Evolutionary conservation across 768 basidiomycete species (phyloP).

Genomic region (Russula sp.): DNA sequence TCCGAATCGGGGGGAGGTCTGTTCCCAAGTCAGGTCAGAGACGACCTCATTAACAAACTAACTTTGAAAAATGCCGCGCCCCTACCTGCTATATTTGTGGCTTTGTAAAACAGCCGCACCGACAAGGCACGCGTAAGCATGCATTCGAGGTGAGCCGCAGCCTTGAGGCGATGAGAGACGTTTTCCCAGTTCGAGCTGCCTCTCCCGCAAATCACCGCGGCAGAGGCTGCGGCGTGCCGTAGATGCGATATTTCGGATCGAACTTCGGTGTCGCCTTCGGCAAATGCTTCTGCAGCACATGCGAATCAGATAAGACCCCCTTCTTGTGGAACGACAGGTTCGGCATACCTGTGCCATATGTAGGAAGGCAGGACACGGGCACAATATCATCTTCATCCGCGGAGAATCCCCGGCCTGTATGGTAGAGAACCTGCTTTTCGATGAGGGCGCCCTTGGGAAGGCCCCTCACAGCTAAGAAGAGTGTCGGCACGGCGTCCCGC

Average conservation of each 20-base stretch:
- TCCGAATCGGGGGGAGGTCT: slow-evolving; percentile 6
- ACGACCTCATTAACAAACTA: not conserved
- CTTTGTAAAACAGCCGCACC: slow-evolving; percentile 40
- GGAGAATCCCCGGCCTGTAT: slow-evolving; percentile 51
- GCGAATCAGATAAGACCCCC: slow-evolving; percentile 1
- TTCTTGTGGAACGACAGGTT: not conserved
- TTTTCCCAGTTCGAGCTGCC: slow-evolving; percentile 5
- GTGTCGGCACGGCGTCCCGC: slow-evolving; percentile 31
- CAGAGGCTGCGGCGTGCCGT: slow-evolving; percentile 5
- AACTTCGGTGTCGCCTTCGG: not conserved
- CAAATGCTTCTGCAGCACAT: not conserved
- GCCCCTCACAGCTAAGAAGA: slow-evolving; percentile 55
- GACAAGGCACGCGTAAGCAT: slow-evolving; percentile 30
- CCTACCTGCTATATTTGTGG: not conserved
- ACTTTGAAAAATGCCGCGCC: slow-evolving; percentile 20
- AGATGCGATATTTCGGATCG: slow-evolving; percentile 12
- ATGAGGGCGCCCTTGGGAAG: slow-evolving; percentile 66
- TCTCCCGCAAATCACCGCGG: slow-evolving; percentile 18
- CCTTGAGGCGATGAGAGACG: slow-evolving; percentile 13
- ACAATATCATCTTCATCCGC: slow-evolving; percentile 31
- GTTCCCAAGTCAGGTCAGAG: not conserved
- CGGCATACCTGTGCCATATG: slow-evolving; percentile 36
- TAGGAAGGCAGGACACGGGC: slow-evolving; percentile 32
- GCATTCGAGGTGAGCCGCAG: slow-evolving; percentile 17
- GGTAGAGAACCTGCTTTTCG: slow-evolving; percentile 70